These are phyloP conservation scores for Debaryomyces psychrophilus DNA, from an alignment of 1,139 yeast species.

Conservation along the genomic window DNA sequence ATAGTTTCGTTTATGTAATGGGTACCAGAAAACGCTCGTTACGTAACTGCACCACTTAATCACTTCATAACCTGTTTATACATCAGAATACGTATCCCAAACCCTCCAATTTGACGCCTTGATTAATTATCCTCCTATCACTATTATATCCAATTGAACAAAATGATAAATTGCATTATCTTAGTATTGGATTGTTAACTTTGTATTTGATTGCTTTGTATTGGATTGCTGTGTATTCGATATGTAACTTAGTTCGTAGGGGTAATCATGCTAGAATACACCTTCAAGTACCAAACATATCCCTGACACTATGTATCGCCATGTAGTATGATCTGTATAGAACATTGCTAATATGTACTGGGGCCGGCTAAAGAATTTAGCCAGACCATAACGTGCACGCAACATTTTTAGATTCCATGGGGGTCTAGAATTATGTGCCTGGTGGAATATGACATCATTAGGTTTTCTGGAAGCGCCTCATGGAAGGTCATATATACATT, in stretches of 20 bases:
- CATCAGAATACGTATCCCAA: too few species aligned
- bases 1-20: slow-evolving; percentile 1
- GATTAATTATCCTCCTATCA: background rate
- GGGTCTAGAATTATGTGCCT: slow-evolving; percentile 1
- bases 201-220: background rate
- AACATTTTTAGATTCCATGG: background rate
- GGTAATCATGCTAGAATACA: too few species aligned
- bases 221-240: too few species aligned
- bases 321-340: background rate
- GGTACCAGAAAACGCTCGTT: background rate
- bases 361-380: background rate
- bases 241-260: too few species aligned
- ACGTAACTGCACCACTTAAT: background rate
- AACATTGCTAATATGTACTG: background rate
- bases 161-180: background rate
- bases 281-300: too few species aligned
- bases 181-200: background rate
- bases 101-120: background rate
- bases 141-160: background rate
- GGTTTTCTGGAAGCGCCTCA: slow-evolving; percentile 3
- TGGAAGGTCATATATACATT: slow-evolving; percentile 1
- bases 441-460: background rate
- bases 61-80: too few species aligned
- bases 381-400: background rate
- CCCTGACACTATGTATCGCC: background rate